phyloP scores from a whole-genome alignment of 176 grass and related monocot genomes.

The Cenchrus fungigraminus region DNA sequence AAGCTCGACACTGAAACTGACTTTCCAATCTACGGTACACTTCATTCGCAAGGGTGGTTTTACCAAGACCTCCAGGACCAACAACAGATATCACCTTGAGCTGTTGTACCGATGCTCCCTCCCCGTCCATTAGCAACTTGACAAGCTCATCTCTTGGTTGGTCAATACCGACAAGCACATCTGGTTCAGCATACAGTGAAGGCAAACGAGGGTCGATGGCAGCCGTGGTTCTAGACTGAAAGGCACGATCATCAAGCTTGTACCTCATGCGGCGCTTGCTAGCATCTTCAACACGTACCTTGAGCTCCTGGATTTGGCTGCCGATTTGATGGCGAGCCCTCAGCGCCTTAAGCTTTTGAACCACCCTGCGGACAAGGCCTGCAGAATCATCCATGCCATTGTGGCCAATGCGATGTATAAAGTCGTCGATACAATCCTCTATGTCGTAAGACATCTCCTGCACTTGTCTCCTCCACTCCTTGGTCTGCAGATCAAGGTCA shows the following conservation, averaged over 20 bases:
- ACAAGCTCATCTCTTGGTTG: neutral
- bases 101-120: neutral
- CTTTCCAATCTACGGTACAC: slow-evolving; percentile 19
- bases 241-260: slow-evolving; percentile 28
- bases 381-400: neutral
- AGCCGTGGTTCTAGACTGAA: neutral
- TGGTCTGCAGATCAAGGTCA: slow-evolving; percentile 26
- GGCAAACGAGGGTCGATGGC: slow-evolving; percentile 4
- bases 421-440: slow-evolving; percentile 23
- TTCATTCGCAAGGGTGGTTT: slow-evolving; percentile 29
- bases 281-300: slow-evolving; percentile 20
- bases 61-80: slow-evolving; percentile 31
- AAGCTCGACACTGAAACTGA: slow-evolving; percentile 29
- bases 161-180: slow-evolving; percentile 12
- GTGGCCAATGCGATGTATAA: neutral
- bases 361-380: neutral
- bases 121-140: slow-evolving; percentile 6
- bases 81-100: slow-evolving; percentile 37
- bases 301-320: slow-evolving; percentile 17
- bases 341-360: neutral
- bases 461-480: slow-evolving; percentile 29
- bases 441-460: slow-evolving; percentile 36
- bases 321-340: neutral
- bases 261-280: slow-evolving; percentile 22
- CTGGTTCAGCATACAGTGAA: slow-evolving; percentile 12